phyloP scores from a whole-genome alignment of 345 rosid genomes.

The Nasturtium officinale region DNA sequence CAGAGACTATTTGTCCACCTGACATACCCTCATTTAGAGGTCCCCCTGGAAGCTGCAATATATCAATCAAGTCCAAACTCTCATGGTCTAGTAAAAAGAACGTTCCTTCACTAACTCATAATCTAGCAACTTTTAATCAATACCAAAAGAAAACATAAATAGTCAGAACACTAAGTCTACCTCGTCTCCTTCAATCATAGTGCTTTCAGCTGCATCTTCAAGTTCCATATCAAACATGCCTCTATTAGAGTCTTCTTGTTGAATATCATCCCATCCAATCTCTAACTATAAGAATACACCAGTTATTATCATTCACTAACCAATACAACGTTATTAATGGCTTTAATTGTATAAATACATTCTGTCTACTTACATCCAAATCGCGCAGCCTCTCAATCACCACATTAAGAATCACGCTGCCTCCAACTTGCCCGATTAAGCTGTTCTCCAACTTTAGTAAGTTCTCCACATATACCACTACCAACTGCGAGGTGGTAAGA shows the following conservation, averaged over 20 bases:
- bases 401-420: conserved; percentile 62
- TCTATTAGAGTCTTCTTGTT: conserved; percentile 67
- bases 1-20: conserved; percentile 54
- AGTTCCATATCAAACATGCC: conserved; percentile 86
- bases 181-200: conserved; percentile 51
- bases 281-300: conserved; percentile 51
- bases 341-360: background rate
- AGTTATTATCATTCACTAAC: background rate
- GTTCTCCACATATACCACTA: conserved; percentile 67
- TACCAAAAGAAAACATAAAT: conserved; percentile 1
- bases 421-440: conserved; percentile 68
- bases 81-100: background rate
- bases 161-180: conserved; percentile 40
- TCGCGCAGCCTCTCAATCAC: conserved; percentile 81
- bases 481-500: conserved; percentile 39
- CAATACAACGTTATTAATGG: conserved; percentile 7
- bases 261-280: conserved; percentile 80
- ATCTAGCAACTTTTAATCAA: background rate
- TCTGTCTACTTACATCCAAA: conserved; percentile 70
- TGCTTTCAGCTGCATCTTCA: conserved; percentile 56
- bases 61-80: conserved; percentile 1
- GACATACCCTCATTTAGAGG: conserved; percentile 49
- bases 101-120: conserved; percentile 7
- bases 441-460: conserved; percentile 79
- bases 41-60: conserved; percentile 55